These are phyloP conservation scores for Tolypocladium amazonense DNA, from an alignment of 2,329 filamentous ascomycete species.

Conservation along the genomic window DNA sequence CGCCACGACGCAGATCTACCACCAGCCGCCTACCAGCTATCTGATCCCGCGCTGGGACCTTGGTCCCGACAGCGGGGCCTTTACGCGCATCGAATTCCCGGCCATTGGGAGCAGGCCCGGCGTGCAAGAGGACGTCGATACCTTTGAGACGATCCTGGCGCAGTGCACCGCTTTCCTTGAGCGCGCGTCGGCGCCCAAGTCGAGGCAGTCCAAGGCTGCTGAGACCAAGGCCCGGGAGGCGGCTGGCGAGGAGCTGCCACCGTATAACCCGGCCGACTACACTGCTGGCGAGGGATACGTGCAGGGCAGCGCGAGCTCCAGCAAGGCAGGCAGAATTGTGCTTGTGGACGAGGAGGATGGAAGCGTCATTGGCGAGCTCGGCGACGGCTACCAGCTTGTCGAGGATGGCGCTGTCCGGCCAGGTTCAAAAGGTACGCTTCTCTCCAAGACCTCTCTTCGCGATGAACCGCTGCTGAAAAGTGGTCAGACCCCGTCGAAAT, in stretches of 20 bases:
- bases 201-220: slow-evolving; percentile 19
- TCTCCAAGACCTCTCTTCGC: slow-evolving; percentile 3
- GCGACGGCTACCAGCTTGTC: slow-evolving; percentile 69
- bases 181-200: slow-evolving; percentile 55
- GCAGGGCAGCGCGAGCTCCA: slow-evolving; percentile 37
- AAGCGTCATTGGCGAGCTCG: slow-evolving; percentile 84
- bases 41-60: slow-evolving; percentile 93
- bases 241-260: slow-evolving; percentile 35
- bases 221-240: slow-evolving; percentile 29
- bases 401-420: slow-evolving; percentile 66
- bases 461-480: background rate
- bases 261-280: slow-evolving; percentile 77
- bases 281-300: slow-evolving; percentile 71
- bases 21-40: slow-evolving; percentile 86
- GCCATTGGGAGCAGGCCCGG: slow-evolving; percentile 58
- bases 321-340: slow-evolving; percentile 68
- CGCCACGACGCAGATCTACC: slow-evolving; percentile 94
- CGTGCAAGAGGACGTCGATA: slow-evolving; percentile 85
- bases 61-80: slow-evolving; percentile 77
- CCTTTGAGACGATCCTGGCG: slow-evolving; percentile 95
- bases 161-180: slow-evolving; percentile 95
- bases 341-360: slow-evolving; percentile 93
- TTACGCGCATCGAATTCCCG: slow-evolving; percentile 89
- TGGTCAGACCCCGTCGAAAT: slow-evolving; percentile 64
- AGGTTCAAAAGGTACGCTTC: slow-evolving; percentile 74